Conservation (phyloP, 768 basidiomycete genomes). For the Cystobasidium ongulense region DNA sequence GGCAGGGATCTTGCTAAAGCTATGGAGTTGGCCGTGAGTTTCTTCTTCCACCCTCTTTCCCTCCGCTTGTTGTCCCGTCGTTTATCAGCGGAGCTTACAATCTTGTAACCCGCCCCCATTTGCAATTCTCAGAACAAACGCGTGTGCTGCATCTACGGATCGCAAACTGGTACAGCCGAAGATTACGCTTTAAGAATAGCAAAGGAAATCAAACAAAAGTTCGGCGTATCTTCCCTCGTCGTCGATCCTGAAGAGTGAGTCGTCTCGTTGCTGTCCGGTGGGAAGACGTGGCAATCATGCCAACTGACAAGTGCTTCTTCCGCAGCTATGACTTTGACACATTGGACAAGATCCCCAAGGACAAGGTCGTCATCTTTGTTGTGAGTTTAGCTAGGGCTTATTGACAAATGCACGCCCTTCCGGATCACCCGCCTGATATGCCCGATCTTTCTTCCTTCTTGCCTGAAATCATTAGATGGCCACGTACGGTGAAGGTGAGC, state of each 20-base stretch:
- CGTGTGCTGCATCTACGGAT: slow-evolving; percentile 93
- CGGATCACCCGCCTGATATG: neutral
- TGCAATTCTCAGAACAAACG: slow-evolving; percentile 74
- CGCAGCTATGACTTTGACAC: slow-evolving; percentile 81
- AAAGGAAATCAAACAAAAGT: slow-evolving; percentile 94
- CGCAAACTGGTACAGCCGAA: slow-evolving; percentile 96
- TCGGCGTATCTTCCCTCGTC: slow-evolving; percentile 86
- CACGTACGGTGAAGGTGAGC: slow-evolving; percentile 86
- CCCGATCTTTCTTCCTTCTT: neutral
- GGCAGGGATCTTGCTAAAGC: slow-evolving; percentile 91
- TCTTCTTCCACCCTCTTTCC: neutral
- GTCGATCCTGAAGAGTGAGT: slow-evolving; percentile 83
- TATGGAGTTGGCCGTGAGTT: slow-evolving; percentile 82
- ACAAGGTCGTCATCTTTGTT: slow-evolving; percentile 83
- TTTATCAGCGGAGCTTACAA: slow-evolving; percentile 11
- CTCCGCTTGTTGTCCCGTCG: slow-evolving; percentile 1
- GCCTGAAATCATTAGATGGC: slow-evolving; percentile 48
- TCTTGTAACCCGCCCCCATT: neutral
- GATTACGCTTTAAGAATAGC: slow-evolving; percentile 91
- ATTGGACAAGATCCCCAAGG: slow-evolving; percentile 79
- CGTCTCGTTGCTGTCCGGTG: neutral
- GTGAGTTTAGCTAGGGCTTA: no score
- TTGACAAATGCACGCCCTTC: no score
- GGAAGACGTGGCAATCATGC: neutral
- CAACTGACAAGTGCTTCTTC: neutral